Percentiles rank a stretch among this genome's conserved stretches.
Evolutionary conservation across 805 yeast species (phyloP).

Genomic region (Blastobotrys peoriensis): DNA sequence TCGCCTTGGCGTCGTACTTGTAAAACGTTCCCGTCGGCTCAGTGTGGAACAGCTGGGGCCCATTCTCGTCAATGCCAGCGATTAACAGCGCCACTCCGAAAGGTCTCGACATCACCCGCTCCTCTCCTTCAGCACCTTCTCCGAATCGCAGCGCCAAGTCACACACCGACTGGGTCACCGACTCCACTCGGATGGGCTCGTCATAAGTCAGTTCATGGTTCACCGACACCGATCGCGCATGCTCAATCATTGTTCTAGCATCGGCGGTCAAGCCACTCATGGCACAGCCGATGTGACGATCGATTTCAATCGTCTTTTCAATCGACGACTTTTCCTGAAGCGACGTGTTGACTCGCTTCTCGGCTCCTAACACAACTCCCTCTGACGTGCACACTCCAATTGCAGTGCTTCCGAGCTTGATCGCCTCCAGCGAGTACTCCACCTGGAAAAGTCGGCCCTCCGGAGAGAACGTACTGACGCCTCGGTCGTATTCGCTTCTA

Average conservation of each 20-base stretch:
- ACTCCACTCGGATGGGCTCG: conserved; percentile 87
- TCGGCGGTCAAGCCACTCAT: conserved; percentile 99
- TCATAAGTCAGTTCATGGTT: conserved; percentile 87
- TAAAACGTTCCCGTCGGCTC: conserved; percentile 99
- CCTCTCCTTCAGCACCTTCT: conserved; percentile 95
- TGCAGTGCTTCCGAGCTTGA: conserved; percentile 95
- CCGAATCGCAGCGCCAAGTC: conserved; percentile 95
- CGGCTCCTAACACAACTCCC: conserved; percentile 95
- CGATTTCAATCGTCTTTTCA: conserved; percentile 94
- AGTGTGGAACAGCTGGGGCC: conserved; percentile 95
- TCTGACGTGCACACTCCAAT: conserved; percentile 93
- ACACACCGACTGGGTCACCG: conserved; percentile 93
- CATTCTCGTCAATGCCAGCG: conserved; percentile 94
- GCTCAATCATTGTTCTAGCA: conserved; percentile 98
- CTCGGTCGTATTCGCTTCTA: conserved; percentile 99
- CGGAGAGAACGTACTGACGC: conserved; percentile 97
- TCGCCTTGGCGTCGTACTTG: conserved; percentile 96
- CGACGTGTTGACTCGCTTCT: conserved; percentile 91
- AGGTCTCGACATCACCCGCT: conserved; percentile 94
- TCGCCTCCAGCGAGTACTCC: conserved; percentile 95
- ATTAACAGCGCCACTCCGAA: conserved; percentile 96
- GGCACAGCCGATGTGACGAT: conserved; percentile 93
- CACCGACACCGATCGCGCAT: conserved; percentile 79
- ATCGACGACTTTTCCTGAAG: conserved; percentile 87
- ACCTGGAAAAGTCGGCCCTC: conserved; percentile 98